Base-by-base conservation (phyloP, 164 flowering plant genomes). In the Dillenia suffruticosa region DNA sequence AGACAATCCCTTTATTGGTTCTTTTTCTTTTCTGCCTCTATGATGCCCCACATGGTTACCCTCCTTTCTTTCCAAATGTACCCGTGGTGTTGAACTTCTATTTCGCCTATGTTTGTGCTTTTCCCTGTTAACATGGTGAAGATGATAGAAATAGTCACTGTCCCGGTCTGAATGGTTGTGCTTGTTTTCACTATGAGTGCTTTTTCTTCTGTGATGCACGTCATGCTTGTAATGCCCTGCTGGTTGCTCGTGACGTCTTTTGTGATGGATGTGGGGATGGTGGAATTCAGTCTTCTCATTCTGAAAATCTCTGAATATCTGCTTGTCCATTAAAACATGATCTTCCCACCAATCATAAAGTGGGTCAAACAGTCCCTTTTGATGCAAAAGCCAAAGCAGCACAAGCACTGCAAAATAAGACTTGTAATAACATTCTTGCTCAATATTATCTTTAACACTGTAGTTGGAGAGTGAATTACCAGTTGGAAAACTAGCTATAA, bases 281-380 rank as follows among this genome's bases (percentile, higher is more conserved):
- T 69, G 54, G 49, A 44, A 45, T 47, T 71, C 76, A 67, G 45
- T 46, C 13, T 59, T 61, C 64, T 75, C 74, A 68, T 61, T 80
- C 17, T 53, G 22, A 15, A 19, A 46, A 11, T 59, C 46, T 51
- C 46, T 52, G 26, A 17, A 52, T 50, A 22, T 70, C 22, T 68
- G 62, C 46, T 72, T 67, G 12, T 62, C 67, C 48, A 17, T 46
- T 63, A 57, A 62, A 59, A 76, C 63, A 56, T 71, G 81, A 66
- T 87, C 95, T 45, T 90, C 96, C 91, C 92, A 90, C 96, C 96
- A 90, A 64, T 90, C 97, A 61, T 87, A 84, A 47, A 90, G 63
- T 44, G 91, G 95, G 70, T 91, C 96, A 71, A 94, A 87, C 24
- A 89, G 54, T 62, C 96, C 91, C 54, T 89, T 90, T 62, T 91